Evolutionary conservation across 2,329 filamentous ascomycete species (phyloP).

Genomic region (Sporothrix mexicana): DNA sequence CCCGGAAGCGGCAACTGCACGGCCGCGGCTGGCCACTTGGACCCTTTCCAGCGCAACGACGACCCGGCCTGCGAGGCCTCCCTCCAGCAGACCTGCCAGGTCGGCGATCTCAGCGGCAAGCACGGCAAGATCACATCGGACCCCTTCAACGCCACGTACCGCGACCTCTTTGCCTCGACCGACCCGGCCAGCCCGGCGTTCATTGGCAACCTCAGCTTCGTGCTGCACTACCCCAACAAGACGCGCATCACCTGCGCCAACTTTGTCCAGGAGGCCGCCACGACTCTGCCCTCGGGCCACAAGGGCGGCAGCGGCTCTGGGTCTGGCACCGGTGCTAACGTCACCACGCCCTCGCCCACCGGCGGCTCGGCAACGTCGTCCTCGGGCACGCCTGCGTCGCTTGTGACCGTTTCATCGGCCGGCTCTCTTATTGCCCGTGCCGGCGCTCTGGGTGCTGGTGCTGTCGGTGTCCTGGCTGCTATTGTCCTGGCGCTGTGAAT

Average conservation of each 20-base stretch:
- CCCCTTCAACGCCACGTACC: conserved; percentile 57
- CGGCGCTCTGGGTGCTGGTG: conserved; percentile 21
- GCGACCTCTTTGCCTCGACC: conserved; percentile 65
- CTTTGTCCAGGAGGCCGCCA: conserved; percentile 50
- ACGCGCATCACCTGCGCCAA: conserved; percentile 70
- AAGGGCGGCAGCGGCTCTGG: conserved; percentile 31
- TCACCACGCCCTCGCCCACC: conserved; percentile 36
- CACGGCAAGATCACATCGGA: conserved; percentile 64
- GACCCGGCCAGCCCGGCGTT: conserved; percentile 58
- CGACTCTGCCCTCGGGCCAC: conserved; percentile 36
- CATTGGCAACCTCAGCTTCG: conserved; percentile 69
- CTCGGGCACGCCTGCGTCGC: conserved; percentile 17
- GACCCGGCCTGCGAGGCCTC: conserved; percentile 62
- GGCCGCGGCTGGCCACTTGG: conserved; percentile 69
- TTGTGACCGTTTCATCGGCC: conserved; percentile 17
- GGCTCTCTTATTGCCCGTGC: conserved; percentile 16
- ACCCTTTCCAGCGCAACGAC: conserved; percentile 71
- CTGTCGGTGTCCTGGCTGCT: conserved; percentile 10
- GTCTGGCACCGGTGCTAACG: neutral
- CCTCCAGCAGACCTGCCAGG: conserved; percentile 69
- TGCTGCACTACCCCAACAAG: conserved; percentile 68
- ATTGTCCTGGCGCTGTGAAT: conserved; percentile 16
- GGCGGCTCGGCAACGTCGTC: neutral
- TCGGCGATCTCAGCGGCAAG: conserved; percentile 79
- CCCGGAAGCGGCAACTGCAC: conserved; percentile 74